A percentile compares a stretch with the other conserved stretches of the same genome.
phyloP scores from a whole-genome alignment of 2,329 filamentous ascomycete species.

The Didymella exigua region DNA sequence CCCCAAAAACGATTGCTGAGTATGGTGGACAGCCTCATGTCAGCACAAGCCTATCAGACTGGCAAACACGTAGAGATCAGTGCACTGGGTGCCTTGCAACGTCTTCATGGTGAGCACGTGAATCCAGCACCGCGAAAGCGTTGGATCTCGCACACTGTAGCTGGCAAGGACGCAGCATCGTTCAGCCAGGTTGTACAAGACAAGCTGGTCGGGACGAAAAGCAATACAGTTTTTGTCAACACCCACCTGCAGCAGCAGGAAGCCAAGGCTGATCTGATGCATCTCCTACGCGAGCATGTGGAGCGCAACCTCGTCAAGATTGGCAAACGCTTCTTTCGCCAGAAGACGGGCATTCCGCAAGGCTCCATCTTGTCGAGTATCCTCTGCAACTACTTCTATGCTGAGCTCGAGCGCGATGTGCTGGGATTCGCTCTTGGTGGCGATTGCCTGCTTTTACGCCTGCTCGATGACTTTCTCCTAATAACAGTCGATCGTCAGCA shows the following conservation, averaged over 20 bases:
- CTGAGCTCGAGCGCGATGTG: slow-evolving; percentile 74
- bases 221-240: slow-evolving; percentile 79
- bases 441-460: slow-evolving; percentile 72
- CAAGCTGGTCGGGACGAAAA: slow-evolving; percentile 44
- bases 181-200: slow-evolving; percentile 43
- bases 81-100: slow-evolving; percentile 49
- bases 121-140: slow-evolving; percentile 44
- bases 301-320: slow-evolving; percentile 84
- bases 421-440: slow-evolving; percentile 68
- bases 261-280: slow-evolving; percentile 65
- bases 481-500: slow-evolving; percentile 73
- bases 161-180: slow-evolving; percentile 34
- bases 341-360: slow-evolving; percentile 89
- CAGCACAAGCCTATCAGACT: slow-evolving; percentile 70
- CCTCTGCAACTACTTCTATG: slow-evolving; percentile 96
- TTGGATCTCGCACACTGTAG: slow-evolving; percentile 50
- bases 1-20: slow-evolving; percentile 76
- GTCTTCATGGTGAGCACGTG: slow-evolving; percentile 36
- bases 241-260: slow-evolving; percentile 64
- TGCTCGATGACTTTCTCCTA: slow-evolving; percentile 93
- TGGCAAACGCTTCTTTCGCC: slow-evolving; percentile 85
- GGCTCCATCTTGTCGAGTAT: slow-evolving; percentile 86
- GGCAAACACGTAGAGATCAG: slow-evolving; percentile 76
- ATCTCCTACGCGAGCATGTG: slow-evolving; percentile 80
- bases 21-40: slow-evolving; percentile 65